phyloP scores from a whole-genome alignment of 1,284 basidiomycete species.

The Puccinia horiana region DNA sequence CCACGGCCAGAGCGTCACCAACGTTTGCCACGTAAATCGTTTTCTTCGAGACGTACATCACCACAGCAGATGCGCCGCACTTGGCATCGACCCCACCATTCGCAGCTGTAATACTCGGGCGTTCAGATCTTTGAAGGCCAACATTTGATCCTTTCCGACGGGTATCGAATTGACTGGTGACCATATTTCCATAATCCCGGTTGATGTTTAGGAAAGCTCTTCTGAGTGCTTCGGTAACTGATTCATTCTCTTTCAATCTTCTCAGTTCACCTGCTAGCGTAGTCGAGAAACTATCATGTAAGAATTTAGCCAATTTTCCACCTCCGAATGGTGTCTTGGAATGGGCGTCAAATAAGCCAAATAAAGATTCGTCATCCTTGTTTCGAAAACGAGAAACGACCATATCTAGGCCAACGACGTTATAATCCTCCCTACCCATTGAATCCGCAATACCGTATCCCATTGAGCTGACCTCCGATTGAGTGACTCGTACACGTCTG shows the following conservation, averaged over 20 bases:
- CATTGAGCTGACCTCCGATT: slow-evolving; percentile 88
- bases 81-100: slow-evolving; percentile 57
- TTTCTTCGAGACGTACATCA: slow-evolving; percentile 79
- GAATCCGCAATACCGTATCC: slow-evolving; percentile 95
- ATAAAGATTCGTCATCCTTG: slow-evolving; percentile 78
- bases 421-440: slow-evolving; percentile 72
- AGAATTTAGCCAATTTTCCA: slow-evolving; percentile 66
- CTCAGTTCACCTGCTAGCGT: slow-evolving; percentile 68
- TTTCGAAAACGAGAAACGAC: slow-evolving; percentile 86
- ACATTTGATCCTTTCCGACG: slow-evolving; percentile 71
- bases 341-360: slow-evolving; percentile 84
- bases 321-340: slow-evolving; percentile 64
- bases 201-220: slow-evolving; percentile 83
- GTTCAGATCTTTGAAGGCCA: slow-evolving; percentile 62
- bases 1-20: slow-evolving; percentile 83
- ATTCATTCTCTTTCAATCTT: slow-evolving; percentile 65
- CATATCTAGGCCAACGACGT: slow-evolving; percentile 68
- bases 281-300: slow-evolving; percentile 75
- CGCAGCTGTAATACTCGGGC: slow-evolving; percentile 52
- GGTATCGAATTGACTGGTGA: slow-evolving; percentile 65
- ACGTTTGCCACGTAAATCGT: slow-evolving; percentile 87
- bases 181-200: slow-evolving; percentile 65
- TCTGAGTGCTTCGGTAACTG: slow-evolving; percentile 73
- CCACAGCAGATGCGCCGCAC: slow-evolving; percentile 81
- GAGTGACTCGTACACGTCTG: slow-evolving; percentile 85